These are phyloP conservation scores for Vanderwaltozyma verrucispora DNA, from an alignment of 805 yeast genomes.

Conservation along the genomic window DNA sequence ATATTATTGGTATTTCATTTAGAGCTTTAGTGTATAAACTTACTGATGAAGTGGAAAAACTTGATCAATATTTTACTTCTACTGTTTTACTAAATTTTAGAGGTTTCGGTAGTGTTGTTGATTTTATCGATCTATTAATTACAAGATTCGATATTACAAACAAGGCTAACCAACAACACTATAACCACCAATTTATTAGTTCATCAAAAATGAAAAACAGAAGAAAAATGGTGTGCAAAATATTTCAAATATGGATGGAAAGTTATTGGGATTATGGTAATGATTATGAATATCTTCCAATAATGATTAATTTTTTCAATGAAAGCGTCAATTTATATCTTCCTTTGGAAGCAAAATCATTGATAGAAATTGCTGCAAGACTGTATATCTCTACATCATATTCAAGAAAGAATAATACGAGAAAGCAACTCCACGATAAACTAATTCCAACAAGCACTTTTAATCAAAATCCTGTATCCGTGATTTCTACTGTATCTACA, in stretches of 20 bases:
- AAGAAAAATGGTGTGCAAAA: slow-evolving; percentile 54
- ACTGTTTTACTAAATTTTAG: slow-evolving; percentile 72
- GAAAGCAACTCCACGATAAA: slow-evolving; percentile 30
- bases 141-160: slow-evolving; percentile 49
- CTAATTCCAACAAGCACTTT: not conserved
- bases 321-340: slow-evolving; percentile 54
- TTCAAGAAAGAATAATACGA: not conserved
- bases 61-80: slow-evolving; percentile 58
- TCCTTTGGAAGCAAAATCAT: slow-evolving; percentile 54
- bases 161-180: slow-evolving; percentile 2
- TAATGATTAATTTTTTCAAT: slow-evolving; percentile 66
- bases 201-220: slow-evolving; percentile 45
- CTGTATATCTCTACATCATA: slow-evolving; percentile 29
- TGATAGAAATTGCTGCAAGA: slow-evolving; percentile 53
- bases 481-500: slow-evolving; percentile 16
- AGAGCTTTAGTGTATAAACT: slow-evolving; percentile 54
- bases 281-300: slow-evolving; percentile 55
- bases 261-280: slow-evolving; percentile 68
- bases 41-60: slow-evolving; percentile 53
- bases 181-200: slow-evolving; percentile 22
- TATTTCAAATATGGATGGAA: slow-evolving; percentile 79
- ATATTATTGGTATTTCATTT: slow-evolving; percentile 59
- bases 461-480: not conserved
- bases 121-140: slow-evolving; percentile 58
- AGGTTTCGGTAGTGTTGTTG: slow-evolving; percentile 55